These are phyloP conservation scores for Hypoxylon subgilvum DNA, from an alignment of 495 filamentous ascomycete species.

Conservation along the genomic window DNA sequence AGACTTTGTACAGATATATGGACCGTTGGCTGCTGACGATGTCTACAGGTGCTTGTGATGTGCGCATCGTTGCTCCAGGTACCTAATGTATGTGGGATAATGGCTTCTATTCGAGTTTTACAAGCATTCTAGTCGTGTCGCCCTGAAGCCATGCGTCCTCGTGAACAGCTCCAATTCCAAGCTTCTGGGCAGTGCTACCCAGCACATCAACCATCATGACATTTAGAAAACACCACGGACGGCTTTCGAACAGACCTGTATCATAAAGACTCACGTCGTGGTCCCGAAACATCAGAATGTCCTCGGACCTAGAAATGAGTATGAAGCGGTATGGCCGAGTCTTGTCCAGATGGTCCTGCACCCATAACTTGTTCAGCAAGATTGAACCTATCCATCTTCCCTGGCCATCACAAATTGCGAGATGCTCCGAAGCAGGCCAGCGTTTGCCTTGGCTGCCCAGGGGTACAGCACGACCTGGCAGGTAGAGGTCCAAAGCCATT, in stretches of 20 bases:
- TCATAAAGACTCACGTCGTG: neutral
- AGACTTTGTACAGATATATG: too few species aligned
- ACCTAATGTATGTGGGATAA: too few species aligned
- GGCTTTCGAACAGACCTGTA: neutral
- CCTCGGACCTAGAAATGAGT: neutral
- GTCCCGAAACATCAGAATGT: neutral
- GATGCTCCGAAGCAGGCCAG: neutral
- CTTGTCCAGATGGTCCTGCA: neutral
- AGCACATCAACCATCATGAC: neutral
- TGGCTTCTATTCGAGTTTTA: neutral
- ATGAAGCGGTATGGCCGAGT: neutral
- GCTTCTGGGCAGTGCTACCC: neutral
- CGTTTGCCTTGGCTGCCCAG: neutral
- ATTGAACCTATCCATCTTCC: neutral
- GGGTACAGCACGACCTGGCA: neutral
- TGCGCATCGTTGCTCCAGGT: too few species aligned
- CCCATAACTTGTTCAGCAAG: neutral
- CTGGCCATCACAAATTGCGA: neutral
- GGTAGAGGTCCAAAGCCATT: neutral
- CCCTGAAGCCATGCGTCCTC: slow-evolving; percentile 1
- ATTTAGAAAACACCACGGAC: slow-evolving; percentile 5
- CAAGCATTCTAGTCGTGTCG: neutral
- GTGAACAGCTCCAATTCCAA: slow-evolving; percentile 1
- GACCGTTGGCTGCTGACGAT: too few species aligned
- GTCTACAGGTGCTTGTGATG: too few species aligned